Evolutionary conservation across 2,329 filamentous ascomycete genomes (phyloP), one percentile per base, ranked within the genome.

Genomic region (Epichloe festucae): DNA sequence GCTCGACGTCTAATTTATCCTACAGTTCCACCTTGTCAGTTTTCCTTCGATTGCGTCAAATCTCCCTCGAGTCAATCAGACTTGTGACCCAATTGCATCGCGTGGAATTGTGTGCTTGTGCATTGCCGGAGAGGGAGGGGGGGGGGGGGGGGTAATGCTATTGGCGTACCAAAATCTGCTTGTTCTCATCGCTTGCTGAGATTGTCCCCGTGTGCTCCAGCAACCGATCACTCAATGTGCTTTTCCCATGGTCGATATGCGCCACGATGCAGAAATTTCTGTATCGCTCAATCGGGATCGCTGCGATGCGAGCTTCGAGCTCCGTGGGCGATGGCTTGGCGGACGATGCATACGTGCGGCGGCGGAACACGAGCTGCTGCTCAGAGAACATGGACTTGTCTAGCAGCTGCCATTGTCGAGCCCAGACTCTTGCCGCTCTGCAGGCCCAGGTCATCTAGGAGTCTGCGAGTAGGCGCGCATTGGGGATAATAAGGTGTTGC

Each of bases 211-310:
- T 98, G 57, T 94, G 75, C 74, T 98, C 93, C 55, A 98, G 78
- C 50, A 98, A 73, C 3, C 93, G 85, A 63, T 98, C 93, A 58
- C 85, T 91, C 50, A 98, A 81, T 4, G 93, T 98, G 65, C 87
- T 95, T 70, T 98, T 98, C 62, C 93, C 93, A 81, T 98, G 93
- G 67, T 98, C 93, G 65, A 98, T 94, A 67, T 98, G 93, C 10
- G 93, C 93, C 49, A 98, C 91, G 62, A 98, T 97, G 70, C 93
- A 98, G 67, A 98, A 98, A 68, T 98, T 98, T 56, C 93, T 85
- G 59, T 82, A 91, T 19, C 87, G 79, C 52, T 85, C 81, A 61
- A 90, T 84, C 2, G 87, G 87, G 51, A 91, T 90, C 5, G 79
- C 81, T 15, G 81, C 74, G 54, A 91, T 89, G 57, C 81, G 77